These are phyloP conservation scores for Acanthamoeba culbertsoni DNA, from an alignment of 208 protist genomes.

Conservation along the genomic window DNA sequence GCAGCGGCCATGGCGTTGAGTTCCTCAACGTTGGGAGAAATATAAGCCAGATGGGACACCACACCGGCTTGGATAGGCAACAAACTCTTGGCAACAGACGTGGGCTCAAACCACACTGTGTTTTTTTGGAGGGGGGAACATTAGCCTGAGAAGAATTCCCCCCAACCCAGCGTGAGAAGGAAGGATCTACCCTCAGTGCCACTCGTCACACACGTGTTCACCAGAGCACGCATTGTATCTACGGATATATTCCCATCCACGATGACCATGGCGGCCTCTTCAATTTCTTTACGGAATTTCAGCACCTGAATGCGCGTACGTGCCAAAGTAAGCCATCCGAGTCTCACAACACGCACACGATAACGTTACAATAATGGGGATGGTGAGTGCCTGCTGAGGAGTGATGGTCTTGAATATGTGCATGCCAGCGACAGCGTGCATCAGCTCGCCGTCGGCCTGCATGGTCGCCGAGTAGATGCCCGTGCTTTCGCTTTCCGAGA, in stretches of 20 bases:
- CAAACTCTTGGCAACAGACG: slow-evolving; percentile 14
- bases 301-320: neutral
- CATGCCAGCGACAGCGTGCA: slow-evolving; percentile 30
- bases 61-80: neutral
- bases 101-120: slow-evolving; percentile 18
- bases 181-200: neutral
- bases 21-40: neutral
- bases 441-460: slow-evolving; percentile 1
- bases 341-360: neutral
- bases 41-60: neutral
- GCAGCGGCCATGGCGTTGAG: slow-evolving; percentile 17
- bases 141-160: too few relatives aligned
- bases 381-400: neutral
- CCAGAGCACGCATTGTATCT: neutral
- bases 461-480: slow-evolving; percentile 31
- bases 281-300: slow-evolving; percentile 11
- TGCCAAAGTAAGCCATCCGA: neutral
- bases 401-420: slow-evolving; percentile 49
- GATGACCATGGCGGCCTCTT: neutral
- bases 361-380: neutral
- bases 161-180: neutral
- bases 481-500: neutral
- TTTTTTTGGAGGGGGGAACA: too few relatives aligned
- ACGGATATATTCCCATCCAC: slow-evolving; percentile 27
- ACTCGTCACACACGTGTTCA: neutral